Evolutionary conservation across 306 rosid genomes (phyloP).

Genomic region (Lupinus albus): DNA sequence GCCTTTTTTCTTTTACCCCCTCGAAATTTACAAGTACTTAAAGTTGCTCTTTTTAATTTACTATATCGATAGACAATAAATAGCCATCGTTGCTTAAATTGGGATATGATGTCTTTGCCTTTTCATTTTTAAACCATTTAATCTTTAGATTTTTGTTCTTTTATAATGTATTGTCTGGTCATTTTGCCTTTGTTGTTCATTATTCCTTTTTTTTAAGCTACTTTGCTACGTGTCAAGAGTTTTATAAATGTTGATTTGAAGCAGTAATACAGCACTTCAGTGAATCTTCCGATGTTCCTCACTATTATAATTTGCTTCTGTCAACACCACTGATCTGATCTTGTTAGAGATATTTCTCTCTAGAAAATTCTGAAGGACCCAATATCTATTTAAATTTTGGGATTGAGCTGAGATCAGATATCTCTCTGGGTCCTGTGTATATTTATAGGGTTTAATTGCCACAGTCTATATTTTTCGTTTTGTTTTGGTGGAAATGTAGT

Average conservation of each 20-base stretch:
- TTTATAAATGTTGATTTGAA: not conserved
- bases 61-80: constrained; percentile 2
- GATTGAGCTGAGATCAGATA: no score
- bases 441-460: no score
- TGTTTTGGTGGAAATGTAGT: no score
- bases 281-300: not conserved
- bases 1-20: constrained; percentile 7
- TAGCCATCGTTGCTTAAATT: not conserved
- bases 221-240: not conserved
- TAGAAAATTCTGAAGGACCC: not conserved
- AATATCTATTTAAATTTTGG: no score
- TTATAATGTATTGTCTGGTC: not conserved
- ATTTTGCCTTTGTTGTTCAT: not conserved
- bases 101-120: not conserved
- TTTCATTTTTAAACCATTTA: not conserved
- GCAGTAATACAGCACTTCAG: not conserved
- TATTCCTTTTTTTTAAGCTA: not conserved
- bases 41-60: constrained; percentile 8
- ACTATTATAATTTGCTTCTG: not conserved
- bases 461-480: no score
- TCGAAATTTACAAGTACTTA: not conserved
- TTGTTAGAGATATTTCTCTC: not conserved
- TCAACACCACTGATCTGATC: not conserved
- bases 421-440: no score
- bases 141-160: not conserved